Base-by-base conservation (phyloP, 768 basidiomycete genomes). In the Coprinellus micaceus region DNA sequence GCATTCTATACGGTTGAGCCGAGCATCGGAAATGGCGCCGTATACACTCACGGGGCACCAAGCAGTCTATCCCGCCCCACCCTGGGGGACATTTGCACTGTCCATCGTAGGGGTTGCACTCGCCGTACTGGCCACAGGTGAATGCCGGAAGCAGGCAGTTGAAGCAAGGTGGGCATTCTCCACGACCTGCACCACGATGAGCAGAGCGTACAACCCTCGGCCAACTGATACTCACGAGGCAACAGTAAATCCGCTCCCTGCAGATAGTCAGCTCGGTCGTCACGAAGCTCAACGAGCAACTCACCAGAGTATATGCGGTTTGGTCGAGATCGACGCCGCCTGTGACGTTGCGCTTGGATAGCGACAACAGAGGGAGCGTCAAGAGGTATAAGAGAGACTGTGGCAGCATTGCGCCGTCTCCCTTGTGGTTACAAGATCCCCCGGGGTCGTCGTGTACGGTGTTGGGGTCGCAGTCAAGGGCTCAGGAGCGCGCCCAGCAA, bases 1-100 rank as follows among this genome's bases (percentile, higher is more conserved):
- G 63, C 96, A 98, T 66, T 97, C 94, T 97, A 30, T 3, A 37
- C 28, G 66, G 39, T 59, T 59, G 4, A 37, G 39, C 13, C 39
- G 19, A 36, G 9, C 40, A 50, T 33, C 45, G 37, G 29, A 29
- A 51, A n/a, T 56, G 28, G 9, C 37, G 15, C 41, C 37, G 15
- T 30, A 46, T 1, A 26, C 4, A 81, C 91, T 47, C 71, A 97
- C 95, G 88, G 21, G 97, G 96, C 7, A 83, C 82, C 52, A 97
- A 72, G 73, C 97, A 99, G 66, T 98, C 96, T 36, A 94, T 88
- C 1, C 97, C 97, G 45, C 94, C 92, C 85, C 95, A 99, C n/a
- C 97, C 97, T 40, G 92, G 82, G 1, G 94, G 94, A 65, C 97
- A 99, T 66, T 93, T 87, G 73, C 97, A 99, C 64, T 97, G 94